Evolutionary conservation across 225 moss, liverwort and hornwort species (phyloP).

Genomic region (Anthoceros angustus): DNA sequence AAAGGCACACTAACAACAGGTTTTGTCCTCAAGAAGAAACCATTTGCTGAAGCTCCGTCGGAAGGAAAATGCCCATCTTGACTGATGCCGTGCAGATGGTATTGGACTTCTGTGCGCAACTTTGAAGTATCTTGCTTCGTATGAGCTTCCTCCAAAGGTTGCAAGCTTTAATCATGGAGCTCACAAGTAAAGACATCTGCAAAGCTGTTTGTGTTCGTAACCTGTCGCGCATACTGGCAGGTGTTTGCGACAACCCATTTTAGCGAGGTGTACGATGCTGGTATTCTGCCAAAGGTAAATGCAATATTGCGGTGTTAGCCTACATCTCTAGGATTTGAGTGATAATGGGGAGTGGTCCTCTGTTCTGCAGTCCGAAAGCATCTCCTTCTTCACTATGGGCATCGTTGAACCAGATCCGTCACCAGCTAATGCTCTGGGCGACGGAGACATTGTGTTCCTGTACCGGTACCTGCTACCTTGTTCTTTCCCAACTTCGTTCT

Average conservation of each 20-base stretch:
- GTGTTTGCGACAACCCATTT: conserved; percentile 78
- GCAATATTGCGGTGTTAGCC: not conserved
- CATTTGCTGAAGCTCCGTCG: not conserved
- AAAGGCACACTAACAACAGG: conserved; percentile 89
- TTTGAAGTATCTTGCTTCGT: conserved; percentile 39
- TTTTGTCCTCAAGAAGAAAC: conserved; percentile 4
- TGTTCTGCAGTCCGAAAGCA: conserved; percentile 44
- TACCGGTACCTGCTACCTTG: conserved; percentile 36
- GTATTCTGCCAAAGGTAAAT: conserved; percentile 41
- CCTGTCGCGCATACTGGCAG: conserved; percentile 23
- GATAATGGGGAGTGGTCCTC: not conserved
- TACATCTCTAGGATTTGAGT: not conserved
- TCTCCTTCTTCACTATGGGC: conserved; percentile 65
- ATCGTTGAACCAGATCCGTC: conserved; percentile 39
- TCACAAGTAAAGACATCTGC: not conserved
- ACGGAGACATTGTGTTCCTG: conserved; percentile 59
- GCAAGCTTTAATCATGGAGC: not conserved
- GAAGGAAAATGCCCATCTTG: not conserved
- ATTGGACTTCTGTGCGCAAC: conserved; percentile 82
- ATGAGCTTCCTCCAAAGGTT: conserved; percentile 48
- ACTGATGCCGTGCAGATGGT: conserved; percentile 45
- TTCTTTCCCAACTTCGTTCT: not conserved
- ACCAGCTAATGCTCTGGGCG: conserved; percentile 18
- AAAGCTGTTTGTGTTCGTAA: not conserved
- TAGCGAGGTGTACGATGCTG: conserved; percentile 60